phyloP scores from a whole-genome alignment of 306 rosid species.

The Sophora flavescens region DNA sequence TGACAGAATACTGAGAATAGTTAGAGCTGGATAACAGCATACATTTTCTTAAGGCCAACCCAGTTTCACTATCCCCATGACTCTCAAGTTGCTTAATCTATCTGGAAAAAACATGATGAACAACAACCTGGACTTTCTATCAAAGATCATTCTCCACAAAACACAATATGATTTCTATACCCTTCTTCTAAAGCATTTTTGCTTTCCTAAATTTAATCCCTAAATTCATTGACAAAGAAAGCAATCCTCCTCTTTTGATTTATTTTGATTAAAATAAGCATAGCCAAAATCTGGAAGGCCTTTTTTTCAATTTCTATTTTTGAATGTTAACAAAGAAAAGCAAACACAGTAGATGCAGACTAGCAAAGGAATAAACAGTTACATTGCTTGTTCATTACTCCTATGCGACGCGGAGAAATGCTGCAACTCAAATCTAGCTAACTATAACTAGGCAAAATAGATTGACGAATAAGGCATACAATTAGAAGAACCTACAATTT shows the following conservation, averaged over 20 bases:
- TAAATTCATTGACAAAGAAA: not conserved
- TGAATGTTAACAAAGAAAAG: no score
- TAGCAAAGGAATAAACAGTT: not conserved
- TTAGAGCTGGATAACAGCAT: not conserved
- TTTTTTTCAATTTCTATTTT: no score
- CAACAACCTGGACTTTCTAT: not conserved
- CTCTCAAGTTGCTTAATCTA: not conserved
- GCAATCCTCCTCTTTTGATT: not conserved
- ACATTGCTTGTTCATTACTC: conserved; percentile 21
- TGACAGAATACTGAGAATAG: not conserved
- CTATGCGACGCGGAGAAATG: not conserved
- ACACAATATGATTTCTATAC: not conserved
- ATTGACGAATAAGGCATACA: not conserved
- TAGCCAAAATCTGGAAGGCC: no score
- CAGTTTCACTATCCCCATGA: conserved; percentile 1
- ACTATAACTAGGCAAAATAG: not conserved
- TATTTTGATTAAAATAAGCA: not conserved
- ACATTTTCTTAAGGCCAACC: not conserved
- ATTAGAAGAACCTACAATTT: not conserved
- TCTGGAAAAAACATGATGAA: not conserved
- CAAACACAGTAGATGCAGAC: no score
- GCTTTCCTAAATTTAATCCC: not conserved
- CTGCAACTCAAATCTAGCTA: not conserved
- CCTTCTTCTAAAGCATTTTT: not conserved
- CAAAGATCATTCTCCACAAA: not conserved